Base-by-base conservation (phyloP, 305 asterid genomes). In the Salvia sclarea region DNA sequence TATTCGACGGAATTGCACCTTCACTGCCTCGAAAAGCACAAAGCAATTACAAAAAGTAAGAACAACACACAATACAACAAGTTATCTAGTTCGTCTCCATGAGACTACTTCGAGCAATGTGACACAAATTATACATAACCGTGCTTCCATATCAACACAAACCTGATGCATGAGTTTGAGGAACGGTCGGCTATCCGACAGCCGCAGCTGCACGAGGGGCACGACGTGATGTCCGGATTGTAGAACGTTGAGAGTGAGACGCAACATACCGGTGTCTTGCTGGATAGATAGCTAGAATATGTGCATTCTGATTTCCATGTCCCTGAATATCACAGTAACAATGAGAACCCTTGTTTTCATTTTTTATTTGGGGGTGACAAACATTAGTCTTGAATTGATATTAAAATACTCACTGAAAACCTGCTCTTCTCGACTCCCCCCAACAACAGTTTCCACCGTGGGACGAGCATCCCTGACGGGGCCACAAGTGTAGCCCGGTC, bases 241-340 rank as follows among this genome's bases (percentile, higher is more conserved):
- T 89, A 89, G 64, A 89, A 87, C 40, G 96, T 71, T 16, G 95
- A 89, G 57, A 89, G 83, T 5, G 96, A 89, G 67, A 82, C 92
- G 54, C 95, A 89, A 41, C 95, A 87, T 6, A 75, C 49, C 0
- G 92, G 92, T 8, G 54, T 75, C 67, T 56, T 71, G 75, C 79
- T 79, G 8, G 95, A 87, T 74, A 83, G 25, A 66, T 60, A 83
- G 75, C 84, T 79, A 0, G 92, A 87, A 75, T 85, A 89, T 45
- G 92, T 87, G 80, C 96, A 87, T 20, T 81, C 62, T 8, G 90
- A 85, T 78, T 80, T 87, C 96, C 95, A 89, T 14, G 96, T 85
- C 63, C 79, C 95, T 89, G 82, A 25, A 75, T 3, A 30, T 30
- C 35, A 30, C 35, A 30, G 5, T 30, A 30, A 4, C 35, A 30